Evolutionary conservation across 192 early-diverging fungal species (phyloP), one percentile per base, ranked within the genome.

Genomic region (Globomyces pollinis-pini): DNA sequence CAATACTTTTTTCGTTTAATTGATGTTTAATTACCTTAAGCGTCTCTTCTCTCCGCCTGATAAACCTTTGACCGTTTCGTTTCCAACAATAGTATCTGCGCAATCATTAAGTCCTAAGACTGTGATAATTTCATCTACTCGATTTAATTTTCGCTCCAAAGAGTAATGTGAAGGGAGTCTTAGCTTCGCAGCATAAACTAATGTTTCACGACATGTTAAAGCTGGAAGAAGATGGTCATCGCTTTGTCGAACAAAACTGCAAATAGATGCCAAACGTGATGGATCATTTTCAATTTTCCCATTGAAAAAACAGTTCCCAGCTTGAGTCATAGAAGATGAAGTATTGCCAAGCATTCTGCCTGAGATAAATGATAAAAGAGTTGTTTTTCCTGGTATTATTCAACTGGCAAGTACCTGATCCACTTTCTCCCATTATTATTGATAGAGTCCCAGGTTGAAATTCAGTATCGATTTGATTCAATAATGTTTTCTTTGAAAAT

Each of bases 1-100:
- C 86, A 49, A 87, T 84, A n/a, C 73, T 77, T 33, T 87, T 57
- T 36, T 85, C 85, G 72, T 66, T 95, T 67, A 89, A 88, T 67
- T 95, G 87, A 23, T 85, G 72, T 64, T 88, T 88, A n/a, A n/a
- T n/a, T n/a, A n/a, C n/a, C n/a, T n/a, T 72, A 91, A 91, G 58
- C 91, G 85, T 71, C 91, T 91, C 61, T 90, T 86, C 62, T 87
- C 85, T 39, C 86, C 86, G 38, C 86, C 86, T 61, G 75, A 78
- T 11, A 87, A 62, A 0, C 85, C 85, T 59, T 71, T 72, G 47
- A 76, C 60, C 7, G 50, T 57, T 38, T 70, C 69, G 18, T 66
- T 65, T 30, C 66, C 68, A n/a, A 70, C 65, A 34, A 66, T 20
- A 8, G 62, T 57, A 42, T 78, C 62, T 13, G 67, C 70, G 53